Evolutionary conservation across 148 eudicot genomes (phyloP), one percentile per base, ranked within the genome.

Genomic region (Spergularia marina): DNA sequence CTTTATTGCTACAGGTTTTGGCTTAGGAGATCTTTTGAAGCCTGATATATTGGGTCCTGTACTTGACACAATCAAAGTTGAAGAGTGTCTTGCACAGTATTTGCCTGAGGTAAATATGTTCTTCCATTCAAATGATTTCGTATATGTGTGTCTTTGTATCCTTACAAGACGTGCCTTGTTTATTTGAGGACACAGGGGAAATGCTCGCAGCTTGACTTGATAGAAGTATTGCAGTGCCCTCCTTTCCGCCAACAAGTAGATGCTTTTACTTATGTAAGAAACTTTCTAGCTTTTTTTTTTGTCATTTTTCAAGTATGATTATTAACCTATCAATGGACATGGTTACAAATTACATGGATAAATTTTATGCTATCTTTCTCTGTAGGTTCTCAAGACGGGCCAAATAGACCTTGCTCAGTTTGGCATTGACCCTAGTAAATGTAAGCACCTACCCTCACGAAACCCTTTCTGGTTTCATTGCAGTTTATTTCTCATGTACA

Each of bases 241-340:
- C 99, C 97, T 71, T 96, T 96, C 60, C 97, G 97, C 66, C 99
- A 96, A 74, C 99, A 96, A 89, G 87, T 96, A 66, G 99, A 96
- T 83, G 85, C 99, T 74, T 96, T 96, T 79, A 91, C 98, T 77
- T 92, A 96, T 79, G 99, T 92, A 73, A 88, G 99, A 40, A 54
- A 30, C 36, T 30, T 30, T 30, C 36, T 30, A 30, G 36, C 36
- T 30, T 30, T 30, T 30, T 34, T 68, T 34, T 65, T 17, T 30
- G 10, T 16, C 16, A 17, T 30, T 39, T 68, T 9, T 76, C 16
- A 64, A 12, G 68, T 64, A 39, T 64, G 20, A 16, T 16, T 56
- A 4, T 36, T 6, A 14, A 0, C 9, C 39, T 21, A 63, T 30
- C 68, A 64, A n/a, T 39, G 39, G 2, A 40, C 8, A 39, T 12